A percentile compares a stretch with the other conserved stretches of the same genome.
Conservation (phyloP, 495 filamentous ascomycete genomes). For the Penicillium parvum region DNA sequence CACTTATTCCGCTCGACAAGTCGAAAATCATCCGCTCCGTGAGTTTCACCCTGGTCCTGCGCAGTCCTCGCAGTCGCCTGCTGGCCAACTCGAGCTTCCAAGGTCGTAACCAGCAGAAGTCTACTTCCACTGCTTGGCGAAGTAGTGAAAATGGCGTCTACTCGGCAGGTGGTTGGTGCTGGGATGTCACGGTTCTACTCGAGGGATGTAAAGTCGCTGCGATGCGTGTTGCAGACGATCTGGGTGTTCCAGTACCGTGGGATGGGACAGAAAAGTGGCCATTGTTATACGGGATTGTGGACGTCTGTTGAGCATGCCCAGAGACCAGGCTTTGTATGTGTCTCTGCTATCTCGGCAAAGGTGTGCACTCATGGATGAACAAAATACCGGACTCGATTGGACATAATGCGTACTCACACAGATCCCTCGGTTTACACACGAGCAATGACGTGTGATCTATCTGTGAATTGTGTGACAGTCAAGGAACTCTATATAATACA, state of each 20-base stretch:
- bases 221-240: constrained; percentile 42
- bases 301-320: neutral
- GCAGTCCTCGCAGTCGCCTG: constrained; percentile 26
- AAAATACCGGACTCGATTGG: too few species aligned
- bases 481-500: too few species aligned
- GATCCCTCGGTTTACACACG: too few species aligned
- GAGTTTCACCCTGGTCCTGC: constrained; percentile 30
- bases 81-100: constrained; percentile 35
- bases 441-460: too few species aligned
- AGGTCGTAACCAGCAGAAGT: neutral
- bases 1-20: constrained; percentile 27
- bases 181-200: constrained; percentile 61
- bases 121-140: constrained; percentile 26
- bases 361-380: too few species aligned
- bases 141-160: constrained; percentile 50
- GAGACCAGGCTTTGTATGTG: too few species aligned
- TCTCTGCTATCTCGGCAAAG: too few species aligned
- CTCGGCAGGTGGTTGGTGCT: constrained; percentile 56
- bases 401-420: too few species aligned
- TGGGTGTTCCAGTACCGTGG: constrained; percentile 49
- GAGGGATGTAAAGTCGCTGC: constrained; percentile 56
- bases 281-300: neutral
- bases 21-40: constrained; percentile 27
- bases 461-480: too few species aligned
- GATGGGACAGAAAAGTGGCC: neutral